These are phyloP conservation scores for Anisodus acutangulus DNA, from an alignment of 257 asterid genomes.

Conservation along the genomic window DNA sequence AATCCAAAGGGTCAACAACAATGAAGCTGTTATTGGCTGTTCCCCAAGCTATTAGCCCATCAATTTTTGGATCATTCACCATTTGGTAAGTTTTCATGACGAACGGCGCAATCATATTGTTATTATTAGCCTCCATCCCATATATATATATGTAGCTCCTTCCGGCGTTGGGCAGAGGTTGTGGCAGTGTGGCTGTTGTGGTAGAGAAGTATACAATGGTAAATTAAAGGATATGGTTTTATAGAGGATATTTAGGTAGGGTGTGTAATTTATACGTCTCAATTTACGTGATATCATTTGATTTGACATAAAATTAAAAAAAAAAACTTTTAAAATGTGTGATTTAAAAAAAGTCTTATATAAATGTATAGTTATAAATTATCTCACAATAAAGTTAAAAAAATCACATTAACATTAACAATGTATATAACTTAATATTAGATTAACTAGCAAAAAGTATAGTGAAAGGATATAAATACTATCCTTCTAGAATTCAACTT, in stretches of 20 bases:
- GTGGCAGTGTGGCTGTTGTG: neutral
- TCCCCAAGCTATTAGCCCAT: slow-evolving; percentile 69
- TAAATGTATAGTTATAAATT: too few species aligned
- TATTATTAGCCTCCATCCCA: slow-evolving; percentile 49
- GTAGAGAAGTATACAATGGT: slow-evolving; percentile 35
- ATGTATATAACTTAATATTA: too few species aligned
- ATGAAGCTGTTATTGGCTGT: slow-evolving; percentile 64
- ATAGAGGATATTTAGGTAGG: slow-evolving; percentile 28
- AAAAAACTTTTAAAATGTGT: too few species aligned
- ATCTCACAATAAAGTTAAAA: too few species aligned
- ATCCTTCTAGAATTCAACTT: too few species aligned
- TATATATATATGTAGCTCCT: slow-evolving; percentile 19
- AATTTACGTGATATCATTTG: too few species aligned
- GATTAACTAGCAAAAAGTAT: too few species aligned
- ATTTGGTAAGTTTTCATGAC: slow-evolving; percentile 86
- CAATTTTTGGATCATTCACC: slow-evolving; percentile 71
- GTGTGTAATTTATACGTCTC: too few species aligned
- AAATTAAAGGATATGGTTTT: slow-evolving; percentile 7
- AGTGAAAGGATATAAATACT: too few species aligned
- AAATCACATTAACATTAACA: too few species aligned
- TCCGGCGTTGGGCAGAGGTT: neutral
- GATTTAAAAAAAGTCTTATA: too few species aligned
- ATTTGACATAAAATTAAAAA: too few species aligned
- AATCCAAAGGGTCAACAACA: slow-evolving; percentile 68
- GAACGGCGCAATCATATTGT: slow-evolving; percentile 56